Base-by-base conservation (phyloP, 345 rosid genomes). In the Garcia nutans region DNA sequence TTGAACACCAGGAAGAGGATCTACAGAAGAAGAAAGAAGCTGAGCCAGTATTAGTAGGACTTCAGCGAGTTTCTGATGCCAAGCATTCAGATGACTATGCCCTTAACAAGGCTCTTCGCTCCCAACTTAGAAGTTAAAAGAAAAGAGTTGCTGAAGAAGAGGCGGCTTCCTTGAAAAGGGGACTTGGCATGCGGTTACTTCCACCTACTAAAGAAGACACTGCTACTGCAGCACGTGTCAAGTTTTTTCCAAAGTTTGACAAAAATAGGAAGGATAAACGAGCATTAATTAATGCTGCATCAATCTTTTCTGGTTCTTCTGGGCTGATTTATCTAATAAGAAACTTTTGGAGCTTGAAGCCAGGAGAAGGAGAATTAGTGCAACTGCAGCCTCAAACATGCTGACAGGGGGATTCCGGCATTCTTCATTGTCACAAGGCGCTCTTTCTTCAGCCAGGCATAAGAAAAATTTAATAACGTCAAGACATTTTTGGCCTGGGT, bases 21-120 rank as follows among this genome's bases (percentile, higher is more conserved):
- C 82, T 96, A 81, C 85, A 84, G 86, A 96, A 96, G 90, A 96
- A 96, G 88, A 96, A 91, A 87, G 96, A 92, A 79, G 97, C 97
- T 49, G 99, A 92, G 73, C 99, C 98, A 5, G 85, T 90, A 24
- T 80, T 96, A 47, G 94, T 96, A 65, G 87, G 89, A 10, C 93
- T 93, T 75, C 99, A 92, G 76, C 87, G 91, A 66, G 87, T 84
- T 73, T 96, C 97, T 41, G 97, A 93, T 83, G 85, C 89, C 58
- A 84, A 94, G 81, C 97, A 91, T 79, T 89, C 92, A 58, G 97
- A 96, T 72, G 93, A 96, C 80, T 96, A 91, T 81, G 84, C 94
- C 60, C 81, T 91, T 52, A 93, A 93, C 92, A 96, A 78, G 81
- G 87, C 89, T 54, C 87, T 93, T 9, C 91, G 99, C 33, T 89